Base-by-base conservation (phyloP, 2,329 filamentous ascomycete genomes). In the Colletotrichum spaethianum region DNA sequence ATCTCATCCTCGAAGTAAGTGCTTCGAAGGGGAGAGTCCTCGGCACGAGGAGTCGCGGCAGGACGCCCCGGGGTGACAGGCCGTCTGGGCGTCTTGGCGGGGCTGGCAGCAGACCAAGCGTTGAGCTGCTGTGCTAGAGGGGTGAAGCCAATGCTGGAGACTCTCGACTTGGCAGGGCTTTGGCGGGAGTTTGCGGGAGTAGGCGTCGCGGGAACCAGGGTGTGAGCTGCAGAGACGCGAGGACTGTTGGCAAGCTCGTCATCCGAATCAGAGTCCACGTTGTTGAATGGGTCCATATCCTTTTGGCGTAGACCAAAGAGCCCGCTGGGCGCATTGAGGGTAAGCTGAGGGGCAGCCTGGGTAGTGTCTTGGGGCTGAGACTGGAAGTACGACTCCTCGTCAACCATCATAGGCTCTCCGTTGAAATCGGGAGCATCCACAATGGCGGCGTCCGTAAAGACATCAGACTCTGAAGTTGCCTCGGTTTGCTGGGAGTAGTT, bases 1-100 rank as follows among this genome's bases (percentile, higher is more conserved):
- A 92, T 91, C 73, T 89, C 89, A 64, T 92, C 90, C 14, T 92
- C 89, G 63, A 92, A 92, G 78, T 88, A 91, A 8, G 82, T 83
- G 63, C 83, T 83, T 67, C 85, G 86, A 7, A 81, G 77, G 0
- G 86, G 83, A 1, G 85, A 83, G 8, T 77, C 75, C 1, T 80
- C 81, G 3, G 76, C 48, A 11, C 77, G 77, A 36, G 76, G 77
- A 28, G 74, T 70, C 5, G 74, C 72, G 20, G 60, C 67, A 52
- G 40, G 23, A 33, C 57, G 31, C 26, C 55, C 36, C 8, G 52
- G 36, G 14, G 50, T 50, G n/a, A 44, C 63, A 7, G 70, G 52
- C 12, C 59, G 59, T 23, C 50, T 62, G 26, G 65, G 78, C 76
- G 73, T 76, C 74, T 88, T 86, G 7, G 79, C 77, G 3, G 90